Percentiles rank a stretch among this genome's conserved stretches.
These are phyloP conservation scores for Periglandula ipomoeae DNA, from an alignment of 2,329 filamentous ascomycete genomes.

Conservation along the genomic window DNA sequence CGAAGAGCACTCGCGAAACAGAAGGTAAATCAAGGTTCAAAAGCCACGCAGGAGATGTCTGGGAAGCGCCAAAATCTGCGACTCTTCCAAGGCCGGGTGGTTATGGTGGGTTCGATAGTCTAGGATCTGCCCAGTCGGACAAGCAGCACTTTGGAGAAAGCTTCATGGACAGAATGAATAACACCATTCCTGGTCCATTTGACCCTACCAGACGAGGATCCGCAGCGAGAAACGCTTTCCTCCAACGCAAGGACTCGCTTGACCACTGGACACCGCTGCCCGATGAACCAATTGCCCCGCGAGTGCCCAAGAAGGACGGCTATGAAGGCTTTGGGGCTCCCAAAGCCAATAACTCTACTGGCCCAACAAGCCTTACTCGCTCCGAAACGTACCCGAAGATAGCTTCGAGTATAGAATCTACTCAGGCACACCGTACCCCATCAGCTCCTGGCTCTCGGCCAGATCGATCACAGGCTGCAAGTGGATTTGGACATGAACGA, in stretches of 20 bases:
- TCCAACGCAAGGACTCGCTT: slow-evolving; percentile 20
- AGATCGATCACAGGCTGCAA: slow-evolving; percentile 23
- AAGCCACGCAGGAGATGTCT: not conserved
- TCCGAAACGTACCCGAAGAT: slow-evolving; percentile 45
- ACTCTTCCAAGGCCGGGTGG: slow-evolving; percentile 25
- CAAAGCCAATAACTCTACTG: slow-evolving; percentile 25
- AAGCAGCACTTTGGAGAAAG: slow-evolving; percentile 17
- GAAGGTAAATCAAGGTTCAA: slow-evolving; percentile 36
- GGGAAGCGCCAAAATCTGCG: not conserved
- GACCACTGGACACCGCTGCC: slow-evolving; percentile 11
- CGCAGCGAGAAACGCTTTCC: slow-evolving; percentile 23
- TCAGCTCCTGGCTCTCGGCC: slow-evolving; percentile 37
- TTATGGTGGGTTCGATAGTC: slow-evolving; percentile 36
- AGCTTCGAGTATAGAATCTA: slow-evolving; percentile 26
- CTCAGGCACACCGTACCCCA: slow-evolving; percentile 28
- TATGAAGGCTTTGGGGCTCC: slow-evolving; percentile 51
- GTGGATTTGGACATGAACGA: slow-evolving; percentile 19
- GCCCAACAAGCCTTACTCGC: slow-evolving; percentile 30
- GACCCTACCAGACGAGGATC: slow-evolving; percentile 34
- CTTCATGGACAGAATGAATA: slow-evolving; percentile 54
- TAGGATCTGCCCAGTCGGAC: slow-evolving; percentile 2
- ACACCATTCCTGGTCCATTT: slow-evolving; percentile 58
- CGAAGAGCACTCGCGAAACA: slow-evolving; percentile 30
- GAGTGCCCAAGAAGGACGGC: slow-evolving; percentile 38
- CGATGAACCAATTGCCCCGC: slow-evolving; percentile 19